phyloP scores from a whole-genome alignment of 192 early-diverging fungal species.

The Coemansia sp. region DNA sequence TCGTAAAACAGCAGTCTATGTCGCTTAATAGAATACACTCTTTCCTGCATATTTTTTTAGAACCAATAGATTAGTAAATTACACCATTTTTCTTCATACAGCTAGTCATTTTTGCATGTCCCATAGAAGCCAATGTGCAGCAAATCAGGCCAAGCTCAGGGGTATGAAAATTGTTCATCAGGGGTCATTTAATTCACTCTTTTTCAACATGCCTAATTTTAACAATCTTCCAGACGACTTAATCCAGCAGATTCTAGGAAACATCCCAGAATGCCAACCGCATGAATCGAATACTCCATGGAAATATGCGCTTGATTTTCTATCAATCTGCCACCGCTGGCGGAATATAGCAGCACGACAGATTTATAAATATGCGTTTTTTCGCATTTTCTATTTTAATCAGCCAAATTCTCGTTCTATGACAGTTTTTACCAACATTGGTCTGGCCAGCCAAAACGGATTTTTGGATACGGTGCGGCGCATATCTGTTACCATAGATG shows the following conservation, averaged over 20 bases:
- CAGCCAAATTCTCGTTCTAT: not conserved
- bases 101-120: too few relatives aligned
- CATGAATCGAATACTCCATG: not conserved
- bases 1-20: too few relatives aligned
- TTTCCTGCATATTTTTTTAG: too few relatives aligned
- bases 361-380: not conserved
- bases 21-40: too few relatives aligned
- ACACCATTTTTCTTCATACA: too few relatives aligned
- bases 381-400: not conserved
- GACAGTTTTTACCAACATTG: not conserved
- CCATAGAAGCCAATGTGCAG: too few relatives aligned
- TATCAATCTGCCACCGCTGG: not conserved
- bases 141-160: too few relatives aligned
- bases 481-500: not conserved
- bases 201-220: not conserved
- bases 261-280: not conserved
- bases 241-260: not conserved
- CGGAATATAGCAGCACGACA: not conserved
- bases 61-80: too few relatives aligned
- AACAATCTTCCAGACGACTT: not conserved
- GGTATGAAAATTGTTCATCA: too few relatives aligned
- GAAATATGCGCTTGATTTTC: not conserved
- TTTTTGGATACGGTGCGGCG: not conserved
- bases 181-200: too few relatives aligned
- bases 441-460: not conserved